These are phyloP conservation scores for Microstegium vimineum DNA, from an alignment of 176 grass and related monocot genomes.

Conservation along the genomic window DNA sequence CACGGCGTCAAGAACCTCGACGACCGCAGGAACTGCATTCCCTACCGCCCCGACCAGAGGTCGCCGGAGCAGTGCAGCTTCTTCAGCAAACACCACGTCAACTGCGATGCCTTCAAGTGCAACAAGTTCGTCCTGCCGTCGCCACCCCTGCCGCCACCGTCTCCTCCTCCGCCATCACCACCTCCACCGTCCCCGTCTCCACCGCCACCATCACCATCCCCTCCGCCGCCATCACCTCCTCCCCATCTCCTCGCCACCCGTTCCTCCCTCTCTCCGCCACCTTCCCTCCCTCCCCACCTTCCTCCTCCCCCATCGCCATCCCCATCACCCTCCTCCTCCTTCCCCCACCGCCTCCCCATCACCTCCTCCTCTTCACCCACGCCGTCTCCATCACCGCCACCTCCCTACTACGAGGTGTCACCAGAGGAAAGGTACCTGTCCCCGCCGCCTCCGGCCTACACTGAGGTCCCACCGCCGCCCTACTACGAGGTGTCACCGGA, in stretches of 20 bases:
- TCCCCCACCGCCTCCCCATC: slow-evolving; percentile 19
- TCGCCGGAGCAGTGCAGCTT: slow-evolving; percentile 53
- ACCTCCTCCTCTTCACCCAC: slow-evolving; percentile 1
- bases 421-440: slow-evolving; percentile 24
- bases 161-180: background rate
- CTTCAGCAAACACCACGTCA: slow-evolving; percentile 41
- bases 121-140: slow-evolving; percentile 63
- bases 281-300: background rate
- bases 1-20: slow-evolving; percentile 30
- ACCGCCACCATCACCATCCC: background rate
- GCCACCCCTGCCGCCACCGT: slow-evolving; percentile 38
- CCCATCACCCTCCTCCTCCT: background rate
- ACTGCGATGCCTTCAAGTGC: slow-evolving; percentile 65
- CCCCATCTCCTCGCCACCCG: background rate
- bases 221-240: slow-evolving; percentile 28
- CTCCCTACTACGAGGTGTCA: slow-evolving; percentile 42
- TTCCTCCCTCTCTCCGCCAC: background rate
- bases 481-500: slow-evolving; percentile 37
- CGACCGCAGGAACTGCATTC: slow-evolving; percentile 67
- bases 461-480: slow-evolving; percentile 13
- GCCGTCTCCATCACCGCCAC: slow-evolving; percentile 16
- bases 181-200: background rate
- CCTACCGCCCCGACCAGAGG: slow-evolving; percentile 50
- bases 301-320: background rate
- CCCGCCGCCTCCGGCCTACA: slow-evolving; percentile 15